Base-by-base conservation (phyloP, 2,329 filamentous ascomycete species). In the Colletotrichum shisoi region DNA sequence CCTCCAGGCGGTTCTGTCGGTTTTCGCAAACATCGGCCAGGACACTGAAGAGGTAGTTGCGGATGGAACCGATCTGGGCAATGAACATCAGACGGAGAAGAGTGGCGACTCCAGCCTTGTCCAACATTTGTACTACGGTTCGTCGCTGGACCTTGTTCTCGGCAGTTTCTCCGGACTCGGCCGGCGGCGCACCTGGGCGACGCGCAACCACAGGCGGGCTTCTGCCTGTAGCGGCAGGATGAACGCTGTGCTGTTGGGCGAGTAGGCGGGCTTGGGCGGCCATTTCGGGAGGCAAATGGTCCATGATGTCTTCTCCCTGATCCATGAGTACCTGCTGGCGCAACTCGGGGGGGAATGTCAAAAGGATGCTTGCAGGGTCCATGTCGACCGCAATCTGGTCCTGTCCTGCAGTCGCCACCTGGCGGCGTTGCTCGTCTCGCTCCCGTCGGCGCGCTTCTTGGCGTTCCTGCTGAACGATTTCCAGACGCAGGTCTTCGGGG, bases 11-110 rank as follows among this genome's bases (percentile, higher is more conserved):
- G 74, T 95, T 99, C 75, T 97, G 93, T n/a, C 93, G 90, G 76
- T 99, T 99, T 78, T 97, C 91, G 75, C 93, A 98, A 31, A 98
- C 90, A 71, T 97, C 93, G 69, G 92, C 88, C 58, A 99, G 89
- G 60, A 99, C 92, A 62, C 90, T 89, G 75, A 95, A 94, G 60
- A 99, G 84, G 67, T 93, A 91, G 69, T 85, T 88, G 71, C 93
- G 92, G 56, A 95, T 90, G 69, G 92, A 95, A 24, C 92, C 92
- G 70, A 94, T 92, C 71, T 97, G 92, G 54, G 92, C 91, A 73
- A 98, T 93, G 77, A 99, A 99, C 94, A 99, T 97, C 11, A 99
- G 85, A n/a, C 96, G 92, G 49, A 99, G 84, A 40, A 99, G 82
- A n/a, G 95, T 98, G 31, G 96, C 95, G 71, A 99, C 90, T 31